A percentile compares a stretch with the other conserved stretches of the same genome.
Evolutionary conservation across 2,329 filamentous ascomycete genomes (phyloP).

Genomic region (Eutypa lata): DNA sequence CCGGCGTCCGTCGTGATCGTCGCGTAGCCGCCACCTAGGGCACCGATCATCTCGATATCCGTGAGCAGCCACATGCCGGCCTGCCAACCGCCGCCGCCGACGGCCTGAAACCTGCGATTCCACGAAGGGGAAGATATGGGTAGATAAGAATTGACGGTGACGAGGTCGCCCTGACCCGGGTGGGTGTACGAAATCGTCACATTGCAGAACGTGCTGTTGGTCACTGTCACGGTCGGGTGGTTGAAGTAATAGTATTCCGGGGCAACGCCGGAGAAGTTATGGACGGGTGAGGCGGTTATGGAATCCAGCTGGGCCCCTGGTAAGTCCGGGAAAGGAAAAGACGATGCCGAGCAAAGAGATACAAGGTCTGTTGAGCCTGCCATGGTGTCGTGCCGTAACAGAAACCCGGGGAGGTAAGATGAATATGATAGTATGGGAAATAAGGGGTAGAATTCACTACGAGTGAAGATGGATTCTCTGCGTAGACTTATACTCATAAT

Average conservation of each 20-base stretch:
- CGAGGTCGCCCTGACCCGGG: constrained; percentile 1
- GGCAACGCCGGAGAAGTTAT: background rate
- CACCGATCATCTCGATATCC: background rate
- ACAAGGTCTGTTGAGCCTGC: background rate
- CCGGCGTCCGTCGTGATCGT: constrained; percentile 2
- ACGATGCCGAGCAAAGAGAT: background rate
- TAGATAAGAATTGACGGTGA: background rate
- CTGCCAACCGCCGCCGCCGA: constrained; percentile 1
- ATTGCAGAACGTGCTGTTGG: constrained; percentile 3
- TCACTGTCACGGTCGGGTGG: background rate
- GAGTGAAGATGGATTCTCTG: too few species aligned
- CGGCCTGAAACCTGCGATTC: constrained; percentile 3
- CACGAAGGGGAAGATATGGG: background rate
- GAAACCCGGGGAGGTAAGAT: too few species aligned
- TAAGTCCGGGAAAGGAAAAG: background rate
- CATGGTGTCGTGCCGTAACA: too few species aligned
- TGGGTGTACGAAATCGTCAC: constrained; percentile 4
- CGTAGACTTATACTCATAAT: too few species aligned
- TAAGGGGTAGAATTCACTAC: too few species aligned
- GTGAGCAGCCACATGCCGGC: background rate
- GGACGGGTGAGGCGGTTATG: background rate
- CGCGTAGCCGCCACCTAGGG: constrained; percentile 1
- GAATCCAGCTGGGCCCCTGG: background rate
- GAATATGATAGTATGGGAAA: too few species aligned
- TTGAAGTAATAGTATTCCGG: background rate